phyloP scores from a whole-genome alignment of 108 stramenopile genomes.

The Skeletonema tropicum region DNA sequence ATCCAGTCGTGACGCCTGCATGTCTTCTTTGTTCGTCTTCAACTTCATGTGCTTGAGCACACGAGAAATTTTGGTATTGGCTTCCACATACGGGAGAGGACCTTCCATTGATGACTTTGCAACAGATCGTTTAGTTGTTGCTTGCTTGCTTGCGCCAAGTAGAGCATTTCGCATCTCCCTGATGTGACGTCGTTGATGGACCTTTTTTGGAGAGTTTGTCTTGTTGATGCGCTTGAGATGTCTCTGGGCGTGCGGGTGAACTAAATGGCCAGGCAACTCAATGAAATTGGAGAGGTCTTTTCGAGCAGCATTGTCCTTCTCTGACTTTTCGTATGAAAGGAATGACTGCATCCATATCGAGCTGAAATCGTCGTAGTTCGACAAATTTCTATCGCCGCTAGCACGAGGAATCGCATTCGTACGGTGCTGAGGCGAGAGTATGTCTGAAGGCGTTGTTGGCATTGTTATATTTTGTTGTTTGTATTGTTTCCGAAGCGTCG shows the following conservation, averaged over 20 bases:
- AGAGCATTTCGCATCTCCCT: conserved; percentile 20
- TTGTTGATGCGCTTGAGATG: conserved; percentile 15
- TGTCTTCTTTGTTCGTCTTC: conserved; percentile 30
- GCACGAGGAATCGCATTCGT: not conserved
- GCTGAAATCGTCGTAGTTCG: conserved; percentile 30
- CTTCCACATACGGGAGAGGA: conserved; percentile 41
- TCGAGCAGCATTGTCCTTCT: conserved; percentile 29
- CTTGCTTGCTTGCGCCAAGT: not conserved
- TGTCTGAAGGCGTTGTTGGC: not conserved
- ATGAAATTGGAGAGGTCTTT: conserved; percentile 32
- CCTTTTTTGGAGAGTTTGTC: not conserved
- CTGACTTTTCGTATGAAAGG: conserved; percentile 21
- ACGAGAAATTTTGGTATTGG: conserved; percentile 42
- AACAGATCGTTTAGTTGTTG: not conserved
- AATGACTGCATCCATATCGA: conserved; percentile 29
- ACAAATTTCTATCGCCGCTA: not conserved
- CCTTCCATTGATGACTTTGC: not conserved
- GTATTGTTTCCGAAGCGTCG: too few species aligned
- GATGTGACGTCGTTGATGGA: conserved; percentile 23
- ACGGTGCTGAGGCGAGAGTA: not conserved
- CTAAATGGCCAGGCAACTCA: conserved; percentile 32
- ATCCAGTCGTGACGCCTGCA: conserved; percentile 38
- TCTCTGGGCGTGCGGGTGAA: conserved; percentile 43
- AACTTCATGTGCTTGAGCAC: conserved; percentile 38
- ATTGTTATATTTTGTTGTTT: not conserved